Evolutionary conservation across 2,329 filamentous ascomycete species (phyloP).

Genomic region (Ceratocystiopsis brevicomis): DNA sequence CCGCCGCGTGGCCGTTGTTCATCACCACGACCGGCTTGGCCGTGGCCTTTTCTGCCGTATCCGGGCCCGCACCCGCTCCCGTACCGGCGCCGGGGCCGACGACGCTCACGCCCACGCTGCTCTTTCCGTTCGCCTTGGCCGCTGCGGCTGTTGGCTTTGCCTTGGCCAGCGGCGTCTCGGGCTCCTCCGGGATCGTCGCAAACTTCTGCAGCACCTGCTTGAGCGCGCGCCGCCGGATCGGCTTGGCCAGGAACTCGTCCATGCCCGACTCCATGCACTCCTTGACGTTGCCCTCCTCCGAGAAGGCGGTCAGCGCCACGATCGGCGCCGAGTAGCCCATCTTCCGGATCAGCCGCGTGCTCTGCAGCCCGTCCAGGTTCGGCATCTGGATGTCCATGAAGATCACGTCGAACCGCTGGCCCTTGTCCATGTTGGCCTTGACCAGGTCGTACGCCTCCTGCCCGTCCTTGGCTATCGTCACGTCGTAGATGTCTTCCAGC

Average conservation of each 20-base stretch:
- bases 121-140: too few relatives aligned
- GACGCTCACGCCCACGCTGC: too few relatives aligned
- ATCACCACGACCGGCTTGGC: too few relatives aligned
- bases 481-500: constrained; percentile 65
- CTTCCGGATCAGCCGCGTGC: constrained; percentile 64
- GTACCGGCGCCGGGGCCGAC: too few relatives aligned
- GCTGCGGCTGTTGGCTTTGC: too few relatives aligned
- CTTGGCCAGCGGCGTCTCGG: constrained; percentile 20
- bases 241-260: constrained; percentile 68
- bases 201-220: constrained; percentile 77
- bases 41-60: too few relatives aligned
- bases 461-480: constrained; percentile 70
- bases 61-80: too few relatives aligned
- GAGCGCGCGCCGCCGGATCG: constrained; percentile 63
- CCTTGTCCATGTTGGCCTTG: constrained; percentile 58
- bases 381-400: constrained; percentile 98
- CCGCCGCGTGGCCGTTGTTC: too few relatives aligned
- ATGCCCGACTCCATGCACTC: constrained; percentile 79
- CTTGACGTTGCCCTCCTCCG: constrained; percentile 74
- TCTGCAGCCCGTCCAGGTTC: constrained; percentile 75
- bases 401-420: constrained; percentile 63
- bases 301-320: constrained; percentile 76
- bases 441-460: constrained; percentile 79
- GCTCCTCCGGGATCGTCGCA: constrained; percentile 61
- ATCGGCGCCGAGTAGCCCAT: constrained; percentile 80